Percentiles rank a stretch among this genome's conserved stretches.
Evolutionary conservation across 192 early-diverging fungal species (phyloP).

Genomic region (Coemansia sp.): DNA sequence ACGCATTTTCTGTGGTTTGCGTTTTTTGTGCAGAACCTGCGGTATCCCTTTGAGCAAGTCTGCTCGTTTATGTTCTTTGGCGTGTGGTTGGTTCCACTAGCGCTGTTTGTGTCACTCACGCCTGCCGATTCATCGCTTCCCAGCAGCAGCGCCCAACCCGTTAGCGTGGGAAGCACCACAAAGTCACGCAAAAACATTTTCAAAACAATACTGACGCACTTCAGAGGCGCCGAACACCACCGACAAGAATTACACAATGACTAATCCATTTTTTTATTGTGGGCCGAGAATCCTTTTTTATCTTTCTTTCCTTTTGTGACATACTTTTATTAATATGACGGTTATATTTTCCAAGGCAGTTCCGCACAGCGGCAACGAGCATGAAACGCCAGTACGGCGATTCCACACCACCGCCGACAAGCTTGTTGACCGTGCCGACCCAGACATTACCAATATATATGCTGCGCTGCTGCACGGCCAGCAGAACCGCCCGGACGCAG

Average conservation of each 20-base stretch:
- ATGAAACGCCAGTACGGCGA: slow-evolving; percentile 39
- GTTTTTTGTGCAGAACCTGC: slow-evolving; percentile 72
- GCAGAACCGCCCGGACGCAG: slow-evolving; percentile 9
- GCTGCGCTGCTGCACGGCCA: slow-evolving; percentile 29
- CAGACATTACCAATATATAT: slow-evolving; percentile 38
- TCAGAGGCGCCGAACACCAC: slow-evolving; percentile 13
- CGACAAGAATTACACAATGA: slow-evolving; percentile 33
- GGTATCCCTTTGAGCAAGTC: slow-evolving; percentile 74
- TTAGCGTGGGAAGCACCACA: not conserved
- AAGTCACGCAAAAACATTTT: slow-evolving; percentile 33
- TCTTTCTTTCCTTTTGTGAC: not conserved
- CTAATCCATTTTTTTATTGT: slow-evolving; percentile 9
- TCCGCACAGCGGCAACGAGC: slow-evolving; percentile 28
- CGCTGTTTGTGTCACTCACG: slow-evolving; percentile 86
- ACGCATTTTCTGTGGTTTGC: slow-evolving; percentile 96
- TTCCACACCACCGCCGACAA: slow-evolving; percentile 33
- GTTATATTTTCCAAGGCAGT: slow-evolving; percentile 28
- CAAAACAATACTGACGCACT: slow-evolving; percentile 20
- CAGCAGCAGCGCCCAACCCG: slow-evolving; percentile 49
- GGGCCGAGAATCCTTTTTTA: not conserved
- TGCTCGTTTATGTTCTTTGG: slow-evolving; percentile 90
- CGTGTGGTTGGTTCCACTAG: slow-evolving; percentile 92
- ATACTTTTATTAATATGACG: slow-evolving; percentile 18
- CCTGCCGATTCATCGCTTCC: slow-evolving; percentile 35
- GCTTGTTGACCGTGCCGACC: slow-evolving; percentile 35